These are phyloP conservation scores for Pisolithus sp. DNA, from an alignment of 768 basidiomycete species.

Conservation along the genomic window DNA sequence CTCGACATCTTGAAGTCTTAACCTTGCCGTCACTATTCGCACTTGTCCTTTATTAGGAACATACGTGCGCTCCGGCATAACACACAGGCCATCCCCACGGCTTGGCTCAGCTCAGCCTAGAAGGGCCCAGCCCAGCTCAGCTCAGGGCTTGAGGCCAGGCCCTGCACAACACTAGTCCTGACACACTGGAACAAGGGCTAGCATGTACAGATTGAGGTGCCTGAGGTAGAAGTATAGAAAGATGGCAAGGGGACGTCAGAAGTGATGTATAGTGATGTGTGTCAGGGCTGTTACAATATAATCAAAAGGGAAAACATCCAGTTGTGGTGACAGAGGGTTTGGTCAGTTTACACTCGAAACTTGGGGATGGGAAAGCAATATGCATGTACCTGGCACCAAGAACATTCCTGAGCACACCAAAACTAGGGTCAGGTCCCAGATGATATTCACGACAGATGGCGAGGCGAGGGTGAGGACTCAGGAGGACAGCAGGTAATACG, in stretches of 20 bases:
- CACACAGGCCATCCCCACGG: no score
- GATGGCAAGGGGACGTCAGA: conserved; percentile 79
- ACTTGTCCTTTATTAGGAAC: no score
- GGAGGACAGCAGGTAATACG: conserved; percentile 34
- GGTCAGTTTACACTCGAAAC: no score
- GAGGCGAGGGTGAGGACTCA: conserved; percentile 52
- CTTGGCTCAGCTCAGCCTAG: no score
- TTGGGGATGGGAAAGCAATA: background rate
- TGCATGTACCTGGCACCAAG: conserved; percentile 48
- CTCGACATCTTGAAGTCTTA: no score
- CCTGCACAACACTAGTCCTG: background rate
- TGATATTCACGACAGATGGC: conserved; percentile 25
- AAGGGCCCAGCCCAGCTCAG: no score
- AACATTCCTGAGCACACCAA: conserved; percentile 52
- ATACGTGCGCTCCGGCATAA: no score
- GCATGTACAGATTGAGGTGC: conserved; percentile 22
- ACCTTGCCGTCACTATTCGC: no score
- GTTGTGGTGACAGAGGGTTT: background rate
- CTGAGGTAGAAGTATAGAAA: conserved; percentile 68
- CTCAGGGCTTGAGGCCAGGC: no score
- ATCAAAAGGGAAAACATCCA: background rate
- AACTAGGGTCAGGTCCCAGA: conserved; percentile 46
- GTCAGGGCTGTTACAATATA: conserved; percentile 43
- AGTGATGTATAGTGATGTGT: conserved; percentile 78
- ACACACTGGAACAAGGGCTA: conserved; percentile 15